phyloP scores from a whole-genome alignment of 345 rosid genomes.

The Noccaea bulbosa region DNA sequence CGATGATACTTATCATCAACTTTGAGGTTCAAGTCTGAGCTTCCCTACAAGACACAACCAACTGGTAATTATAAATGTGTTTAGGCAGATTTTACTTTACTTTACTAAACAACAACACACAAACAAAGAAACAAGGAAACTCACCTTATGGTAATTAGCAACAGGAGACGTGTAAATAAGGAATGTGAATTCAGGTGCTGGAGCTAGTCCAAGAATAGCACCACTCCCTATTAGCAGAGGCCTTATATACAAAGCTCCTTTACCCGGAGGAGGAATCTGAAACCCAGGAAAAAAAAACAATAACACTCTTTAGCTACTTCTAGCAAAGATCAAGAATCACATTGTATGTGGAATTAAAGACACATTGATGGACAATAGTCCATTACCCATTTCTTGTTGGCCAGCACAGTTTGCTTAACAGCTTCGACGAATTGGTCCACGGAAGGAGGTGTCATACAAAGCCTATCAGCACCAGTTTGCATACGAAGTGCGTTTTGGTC shows the following conservation, averaged over 20 bases:
- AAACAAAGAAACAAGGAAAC: neutral
- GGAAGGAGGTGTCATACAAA: slow-evolving; percentile 62
- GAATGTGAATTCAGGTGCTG: slow-evolving; percentile 61
- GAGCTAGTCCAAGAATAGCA: slow-evolving; percentile 51
- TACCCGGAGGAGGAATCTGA: slow-evolving; percentile 70
- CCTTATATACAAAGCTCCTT: slow-evolving; percentile 71
- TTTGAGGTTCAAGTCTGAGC: slow-evolving; percentile 45
- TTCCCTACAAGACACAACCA: slow-evolving; percentile 35
- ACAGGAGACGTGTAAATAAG: slow-evolving; percentile 59
- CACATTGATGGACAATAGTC: neutral
- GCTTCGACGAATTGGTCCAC: slow-evolving; percentile 55
- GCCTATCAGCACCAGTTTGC: slow-evolving; percentile 61
- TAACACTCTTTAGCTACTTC: neutral
- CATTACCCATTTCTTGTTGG: slow-evolving; percentile 62
- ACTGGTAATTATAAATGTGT: no score
- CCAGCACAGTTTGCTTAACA: slow-evolving; percentile 51
- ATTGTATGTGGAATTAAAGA: no score
- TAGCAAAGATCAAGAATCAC: neutral
- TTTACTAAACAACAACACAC: slow-evolving; percentile 37
- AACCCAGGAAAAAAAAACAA: neutral
- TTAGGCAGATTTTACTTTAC: neutral
- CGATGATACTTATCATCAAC: slow-evolving; percentile 57
- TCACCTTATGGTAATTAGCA: slow-evolving; percentile 55
- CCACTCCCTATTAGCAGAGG: slow-evolving; percentile 71
- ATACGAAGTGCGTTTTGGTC: slow-evolving; percentile 59